Base-by-base conservation (phyloP, 129 eudicot genomes). In the Tagetes erecta region DNA sequence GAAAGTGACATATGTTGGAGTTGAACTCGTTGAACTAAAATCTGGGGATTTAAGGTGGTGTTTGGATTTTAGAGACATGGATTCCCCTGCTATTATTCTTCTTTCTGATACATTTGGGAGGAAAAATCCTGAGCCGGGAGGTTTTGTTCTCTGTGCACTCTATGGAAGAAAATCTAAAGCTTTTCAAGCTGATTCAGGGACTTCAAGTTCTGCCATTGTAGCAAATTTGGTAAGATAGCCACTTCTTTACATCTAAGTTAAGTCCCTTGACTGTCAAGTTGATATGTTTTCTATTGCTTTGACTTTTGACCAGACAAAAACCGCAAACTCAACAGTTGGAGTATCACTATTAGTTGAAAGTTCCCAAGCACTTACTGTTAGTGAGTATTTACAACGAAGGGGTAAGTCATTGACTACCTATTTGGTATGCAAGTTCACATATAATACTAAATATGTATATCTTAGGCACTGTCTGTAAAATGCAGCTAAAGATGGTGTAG, bases 401-500 rank as follows among this genome's bases (percentile, higher is more conserved):
- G 98, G 98, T 92, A 87, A 71, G 75, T 63, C 74, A 40, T 67
- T 8, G 13, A 55, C 68, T 62, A 51, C 30, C 57, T 51, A 38
- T 35, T 58, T 58, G 33, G 68, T 72, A 56, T 30, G 34, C 57
- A 49, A 8, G 11, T 72, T 45, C 47, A 27, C 37, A 1, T 55
- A n/a, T 8, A 45, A 7, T 8, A 45, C 2, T 14, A 5, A 60
- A 8, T 73, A 44, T 44, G 13, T 51, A n/a, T 36, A 63, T 64
- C 31, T 70, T 45, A 45, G 7, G 49, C 9, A 40, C 44, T 40
- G 3, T 40, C 27, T 83, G 73, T 56, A 68, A 81, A 75, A 35
- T 86, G 83, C 85, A 94, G 98, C 95, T 46, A 94, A 85, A 82
- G 98, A 94, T 63, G 98, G 96, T 73, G 97, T 94, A n/a, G 96